These are phyloP conservation scores for Poronia punctata DNA, from an alignment of 495 filamentous ascomycete species.

Conservation along the genomic window DNA sequence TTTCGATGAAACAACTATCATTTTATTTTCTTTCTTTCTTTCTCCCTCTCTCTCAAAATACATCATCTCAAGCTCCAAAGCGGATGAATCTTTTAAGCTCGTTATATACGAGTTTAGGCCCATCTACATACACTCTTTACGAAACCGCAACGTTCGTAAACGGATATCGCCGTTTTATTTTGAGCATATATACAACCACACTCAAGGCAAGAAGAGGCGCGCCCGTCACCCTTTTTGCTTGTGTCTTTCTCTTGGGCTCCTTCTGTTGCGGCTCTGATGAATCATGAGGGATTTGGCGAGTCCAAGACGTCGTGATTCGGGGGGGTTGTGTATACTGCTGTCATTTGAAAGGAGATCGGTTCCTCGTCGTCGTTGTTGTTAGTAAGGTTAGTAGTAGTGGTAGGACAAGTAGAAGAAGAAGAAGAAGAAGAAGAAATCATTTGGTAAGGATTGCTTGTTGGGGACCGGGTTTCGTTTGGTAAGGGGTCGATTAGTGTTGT, in stretches of 20 bases:
- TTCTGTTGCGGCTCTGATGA: constrained; percentile 30
- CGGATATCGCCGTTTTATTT: constrained; percentile 28
- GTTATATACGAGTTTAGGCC: constrained; percentile 15
- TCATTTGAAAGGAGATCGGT: constrained; percentile 24
- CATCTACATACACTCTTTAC: constrained; percentile 23
- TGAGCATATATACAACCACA: constrained; percentile 33
- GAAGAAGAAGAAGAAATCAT: too few relatives aligned
- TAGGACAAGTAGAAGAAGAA: too few relatives aligned
- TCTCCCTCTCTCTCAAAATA: not conserved
- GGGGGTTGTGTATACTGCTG: constrained; percentile 42
- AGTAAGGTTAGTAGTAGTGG: constrained; percentile 5
- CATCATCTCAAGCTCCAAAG: constrained; percentile 17
- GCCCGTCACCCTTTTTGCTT: constrained; percentile 21
- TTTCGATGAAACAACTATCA: not conserved
- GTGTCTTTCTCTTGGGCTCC: too few relatives aligned
- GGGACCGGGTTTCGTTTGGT: constrained; percentile 12
- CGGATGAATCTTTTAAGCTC: constrained; percentile 10
- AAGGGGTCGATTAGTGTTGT: constrained; percentile 22
- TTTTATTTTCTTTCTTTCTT: not conserved
- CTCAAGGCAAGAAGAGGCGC: constrained; percentile 18
- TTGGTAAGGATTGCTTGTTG: constrained; percentile 20
- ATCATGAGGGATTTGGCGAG: constrained; percentile 34
- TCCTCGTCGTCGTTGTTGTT: constrained; percentile 10
- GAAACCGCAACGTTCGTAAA: constrained; percentile 45
- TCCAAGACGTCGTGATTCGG: constrained; percentile 35